Conservation (phyloP, 2,329 filamentous ascomycete species). For the Apiospora aurea region DNA sequence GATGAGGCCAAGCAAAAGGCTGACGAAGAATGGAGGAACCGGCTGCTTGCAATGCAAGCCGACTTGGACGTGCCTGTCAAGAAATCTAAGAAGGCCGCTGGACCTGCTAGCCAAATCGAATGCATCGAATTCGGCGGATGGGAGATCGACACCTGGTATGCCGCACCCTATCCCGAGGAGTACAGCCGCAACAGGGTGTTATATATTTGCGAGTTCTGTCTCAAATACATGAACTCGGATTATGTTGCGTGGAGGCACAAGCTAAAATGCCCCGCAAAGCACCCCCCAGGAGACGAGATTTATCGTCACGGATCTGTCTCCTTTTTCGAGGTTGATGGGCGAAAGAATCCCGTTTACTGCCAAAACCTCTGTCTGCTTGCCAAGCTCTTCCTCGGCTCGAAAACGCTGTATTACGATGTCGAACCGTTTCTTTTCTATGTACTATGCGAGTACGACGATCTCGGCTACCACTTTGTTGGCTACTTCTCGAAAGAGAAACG, state of each 20-base stretch:
- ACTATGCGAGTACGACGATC: slow-evolving; percentile 90
- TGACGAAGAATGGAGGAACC: slow-evolving; percentile 88
- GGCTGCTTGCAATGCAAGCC: slow-evolving; percentile 64
- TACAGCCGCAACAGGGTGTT: slow-evolving; percentile 95
- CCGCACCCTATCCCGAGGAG: slow-evolving; percentile 96
- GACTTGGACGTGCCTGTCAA: slow-evolving; percentile 68
- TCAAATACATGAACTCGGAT: slow-evolving; percentile 99
- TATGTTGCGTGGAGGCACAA: slow-evolving; percentile 99
- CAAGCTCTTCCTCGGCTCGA: slow-evolving; percentile 97
- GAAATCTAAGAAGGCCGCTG: slow-evolving; percentile 77
- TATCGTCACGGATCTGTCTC: slow-evolving; percentile 91
- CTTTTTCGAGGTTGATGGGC: slow-evolving; percentile 96
- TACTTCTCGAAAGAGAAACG: slow-evolving; percentile 99
- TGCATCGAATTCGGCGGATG: slow-evolving; percentile 97
- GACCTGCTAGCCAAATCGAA: slow-evolving; percentile 94
- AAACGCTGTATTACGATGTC: slow-evolving; percentile 97
- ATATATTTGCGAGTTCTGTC: slow-evolving; percentile 99
- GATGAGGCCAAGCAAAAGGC: slow-evolving; percentile 89
- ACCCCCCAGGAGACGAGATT: slow-evolving; percentile 96
- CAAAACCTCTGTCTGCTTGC: slow-evolving; percentile 96
- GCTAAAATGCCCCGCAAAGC: slow-evolving; percentile 93
- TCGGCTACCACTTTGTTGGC: slow-evolving; percentile 96
- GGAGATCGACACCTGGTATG: slow-evolving; percentile 99
- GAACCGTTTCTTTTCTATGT: slow-evolving; percentile 98
- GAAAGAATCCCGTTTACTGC: slow-evolving; percentile 98